Evolutionary conservation across 805 yeast species (phyloP).

Genomic region (Sungouiozyma intestinalis): DNA sequence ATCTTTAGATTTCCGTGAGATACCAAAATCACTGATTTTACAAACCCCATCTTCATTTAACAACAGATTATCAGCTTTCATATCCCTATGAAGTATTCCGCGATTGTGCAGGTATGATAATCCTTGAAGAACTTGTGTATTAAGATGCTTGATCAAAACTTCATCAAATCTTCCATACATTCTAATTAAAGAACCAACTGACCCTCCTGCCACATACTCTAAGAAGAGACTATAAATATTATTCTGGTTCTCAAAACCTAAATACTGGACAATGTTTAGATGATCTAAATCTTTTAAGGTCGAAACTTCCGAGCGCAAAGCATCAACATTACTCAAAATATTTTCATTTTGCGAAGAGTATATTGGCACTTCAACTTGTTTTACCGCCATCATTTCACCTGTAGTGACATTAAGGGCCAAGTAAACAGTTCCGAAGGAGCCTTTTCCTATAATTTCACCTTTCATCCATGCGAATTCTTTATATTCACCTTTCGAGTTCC

Average conservation of each 20-base stretch:
- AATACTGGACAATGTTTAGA: constrained; percentile 85
- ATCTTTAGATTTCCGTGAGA: constrained; percentile 75
- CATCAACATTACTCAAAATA: constrained; percentile 58
- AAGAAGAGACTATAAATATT: constrained; percentile 75
- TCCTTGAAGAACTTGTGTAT: constrained; percentile 74
- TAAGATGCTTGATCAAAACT: constrained; percentile 56
- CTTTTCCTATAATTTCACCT: constrained; percentile 93
- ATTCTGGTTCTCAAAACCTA: constrained; percentile 76
- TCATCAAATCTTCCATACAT: constrained; percentile 82
- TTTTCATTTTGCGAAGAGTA: constrained; percentile 34
- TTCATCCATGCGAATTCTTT: constrained; percentile 95
- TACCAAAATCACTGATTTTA: constrained; percentile 94
- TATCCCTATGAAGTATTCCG: constrained; percentile 86
- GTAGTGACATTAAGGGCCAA: constrained; percentile 89
- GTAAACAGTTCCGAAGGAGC: constrained; percentile 91
- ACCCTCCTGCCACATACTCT: constrained; percentile 97
- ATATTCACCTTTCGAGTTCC: constrained; percentile 54
- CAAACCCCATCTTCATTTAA: constrained; percentile 88
- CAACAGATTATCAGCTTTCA: constrained; percentile 89
- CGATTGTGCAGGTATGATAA: constrained; percentile 76
- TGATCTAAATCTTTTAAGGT: constrained; percentile 92
- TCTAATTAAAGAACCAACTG: constrained; percentile 77
- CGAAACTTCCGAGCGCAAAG: constrained; percentile 81
- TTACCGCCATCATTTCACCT: constrained; percentile 98
- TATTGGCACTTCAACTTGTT: constrained; percentile 70